Conservation (phyloP, 768 basidiomycete genomes). For the Neoboletus subvelutipes region DNA sequence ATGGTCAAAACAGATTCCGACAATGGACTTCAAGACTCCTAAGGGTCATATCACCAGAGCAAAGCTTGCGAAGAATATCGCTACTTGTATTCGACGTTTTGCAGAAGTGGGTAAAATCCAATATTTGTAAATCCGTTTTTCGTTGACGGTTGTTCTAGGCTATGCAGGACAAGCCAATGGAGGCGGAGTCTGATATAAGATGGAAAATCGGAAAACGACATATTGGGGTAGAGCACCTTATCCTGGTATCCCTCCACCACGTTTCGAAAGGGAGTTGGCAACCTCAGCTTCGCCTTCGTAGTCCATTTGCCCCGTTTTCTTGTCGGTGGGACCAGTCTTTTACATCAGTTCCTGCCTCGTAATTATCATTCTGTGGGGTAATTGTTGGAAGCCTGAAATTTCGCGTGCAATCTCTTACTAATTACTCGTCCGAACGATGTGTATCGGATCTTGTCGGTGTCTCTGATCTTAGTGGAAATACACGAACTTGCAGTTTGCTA, state of each 20-base stretch:
- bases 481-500: neutral
- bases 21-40: conserved; percentile 75
- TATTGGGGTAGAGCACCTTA: conserved; percentile 64
- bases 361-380: neutral
- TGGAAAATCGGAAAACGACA: conserved; percentile 62
- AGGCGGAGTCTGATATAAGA: conserved; percentile 57
- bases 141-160: conserved; percentile 38
- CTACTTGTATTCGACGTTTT: conserved; percentile 72
- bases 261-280: conserved; percentile 85
- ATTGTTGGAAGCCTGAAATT: neutral
- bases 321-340: conserved; percentile 2
- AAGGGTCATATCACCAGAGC: conserved; percentile 74
- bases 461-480: neutral
- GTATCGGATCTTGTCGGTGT: neutral
- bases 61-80: conserved; percentile 78
- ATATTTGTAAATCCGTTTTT: neutral
- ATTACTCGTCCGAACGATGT: neutral
- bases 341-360: neutral
- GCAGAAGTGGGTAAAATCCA: conserved; percentile 44
- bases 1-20: conserved; percentile 82
- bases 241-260: conserved; percentile 78
- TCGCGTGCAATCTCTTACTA: neutral
- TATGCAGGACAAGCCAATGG: conserved; percentile 48
- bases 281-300: conserved; percentile 61
- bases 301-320: neutral